These are phyloP conservation scores for Zygosaccharomyces kombuchaensis DNA, from an alignment of 805 yeast species.

Conservation along the genomic window DNA sequence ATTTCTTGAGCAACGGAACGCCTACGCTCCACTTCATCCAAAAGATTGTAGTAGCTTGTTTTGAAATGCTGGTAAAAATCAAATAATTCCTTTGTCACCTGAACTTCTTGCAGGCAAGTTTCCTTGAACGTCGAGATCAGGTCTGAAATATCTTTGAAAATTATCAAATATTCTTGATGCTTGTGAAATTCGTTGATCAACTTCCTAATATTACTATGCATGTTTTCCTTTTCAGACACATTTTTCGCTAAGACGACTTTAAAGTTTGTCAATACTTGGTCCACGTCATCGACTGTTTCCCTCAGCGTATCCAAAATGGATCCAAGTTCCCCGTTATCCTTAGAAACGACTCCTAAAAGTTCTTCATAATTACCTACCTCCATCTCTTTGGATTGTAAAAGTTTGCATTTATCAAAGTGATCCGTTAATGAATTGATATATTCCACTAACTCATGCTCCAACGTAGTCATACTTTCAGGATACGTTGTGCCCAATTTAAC, in stretches of 20 bases:
- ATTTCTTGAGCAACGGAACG: constrained; percentile 40
- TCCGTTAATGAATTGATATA: constrained; percentile 66
- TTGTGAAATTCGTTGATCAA: constrained; percentile 24
- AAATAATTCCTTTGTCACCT: constrained; percentile 35
- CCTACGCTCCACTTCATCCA: constrained; percentile 53
- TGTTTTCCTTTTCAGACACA: constrained; percentile 19
- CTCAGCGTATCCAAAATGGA: constrained; percentile 49
- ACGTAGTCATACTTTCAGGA: constrained; percentile 39
- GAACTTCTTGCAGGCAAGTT: constrained; percentile 27
- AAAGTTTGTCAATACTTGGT: constrained; percentile 18
- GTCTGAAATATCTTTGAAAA: constrained; percentile 30
- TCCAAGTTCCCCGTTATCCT: constrained; percentile 54
- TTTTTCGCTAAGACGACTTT: constrained; percentile 34
- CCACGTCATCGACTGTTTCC: constrained; percentile 35
- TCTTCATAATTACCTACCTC: constrained; percentile 35
- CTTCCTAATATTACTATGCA: constrained; percentile 17
- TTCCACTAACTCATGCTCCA: constrained; percentile 68
- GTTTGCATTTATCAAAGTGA: constrained; percentile 75
- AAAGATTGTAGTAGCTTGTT: constrained; percentile 47
- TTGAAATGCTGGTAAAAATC: constrained; percentile 50
- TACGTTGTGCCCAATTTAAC: constrained; percentile 25
- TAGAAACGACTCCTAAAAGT: constrained; percentile 43
- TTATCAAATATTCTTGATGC: constrained; percentile 29
- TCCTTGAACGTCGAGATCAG: constrained; percentile 35
- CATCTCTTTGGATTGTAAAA: constrained; percentile 31